Percentiles rank a stretch among this genome's conserved stretches.
Evolutionary conservation across 805 yeast genomes (phyloP).

Genomic region (Allodekkera sacchari): DNA sequence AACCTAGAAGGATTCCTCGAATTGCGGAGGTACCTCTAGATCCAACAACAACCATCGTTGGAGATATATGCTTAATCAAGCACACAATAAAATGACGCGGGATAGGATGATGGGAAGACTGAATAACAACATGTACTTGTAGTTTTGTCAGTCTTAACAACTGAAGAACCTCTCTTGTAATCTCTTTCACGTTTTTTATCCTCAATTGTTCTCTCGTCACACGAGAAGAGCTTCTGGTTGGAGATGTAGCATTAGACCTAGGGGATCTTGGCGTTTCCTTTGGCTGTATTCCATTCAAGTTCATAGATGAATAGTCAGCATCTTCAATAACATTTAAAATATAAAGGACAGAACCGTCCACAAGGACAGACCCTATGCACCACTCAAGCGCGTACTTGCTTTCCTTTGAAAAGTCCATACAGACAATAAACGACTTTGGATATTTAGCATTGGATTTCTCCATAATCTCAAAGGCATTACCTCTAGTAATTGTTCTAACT

Average conservation of each 20-base stretch:
- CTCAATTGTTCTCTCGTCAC: slow-evolving; percentile 30
- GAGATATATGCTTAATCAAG: slow-evolving; percentile 61
- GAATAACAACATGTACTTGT: slow-evolving; percentile 66
- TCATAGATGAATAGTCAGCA: slow-evolving; percentile 27
- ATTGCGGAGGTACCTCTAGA: slow-evolving; percentile 67
- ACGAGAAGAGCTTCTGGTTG: slow-evolving; percentile 7
- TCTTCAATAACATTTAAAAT: slow-evolving; percentile 54
- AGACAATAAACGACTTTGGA: slow-evolving; percentile 60
- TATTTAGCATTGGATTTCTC: slow-evolving; percentile 11
- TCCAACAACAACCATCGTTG: slow-evolving; percentile 68
- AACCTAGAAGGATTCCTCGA: slow-evolving; percentile 67
- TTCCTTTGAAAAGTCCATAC: slow-evolving; percentile 79
- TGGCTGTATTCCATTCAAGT: slow-evolving; percentile 27
- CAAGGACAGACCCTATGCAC: slow-evolving; percentile 77
- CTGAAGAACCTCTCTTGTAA: slow-evolving; percentile 31
- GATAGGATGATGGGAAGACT: slow-evolving; percentile 67
- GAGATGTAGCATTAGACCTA: slow-evolving; percentile 2
- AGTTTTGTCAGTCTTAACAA: slow-evolving; percentile 57
- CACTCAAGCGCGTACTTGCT: slow-evolving; percentile 80
- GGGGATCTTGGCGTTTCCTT: slow-evolving; percentile 1
- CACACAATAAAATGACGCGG: slow-evolving; percentile 66
- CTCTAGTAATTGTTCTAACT: slow-evolving; percentile 64
- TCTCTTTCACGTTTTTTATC: slow-evolving; percentile 32
- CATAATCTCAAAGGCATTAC: slow-evolving; percentile 46
- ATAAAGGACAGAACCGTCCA: slow-evolving; percentile 75